Conservation (phyloP, 23 red algal genomes). For the Gracilariopsis chorda region DNA sequence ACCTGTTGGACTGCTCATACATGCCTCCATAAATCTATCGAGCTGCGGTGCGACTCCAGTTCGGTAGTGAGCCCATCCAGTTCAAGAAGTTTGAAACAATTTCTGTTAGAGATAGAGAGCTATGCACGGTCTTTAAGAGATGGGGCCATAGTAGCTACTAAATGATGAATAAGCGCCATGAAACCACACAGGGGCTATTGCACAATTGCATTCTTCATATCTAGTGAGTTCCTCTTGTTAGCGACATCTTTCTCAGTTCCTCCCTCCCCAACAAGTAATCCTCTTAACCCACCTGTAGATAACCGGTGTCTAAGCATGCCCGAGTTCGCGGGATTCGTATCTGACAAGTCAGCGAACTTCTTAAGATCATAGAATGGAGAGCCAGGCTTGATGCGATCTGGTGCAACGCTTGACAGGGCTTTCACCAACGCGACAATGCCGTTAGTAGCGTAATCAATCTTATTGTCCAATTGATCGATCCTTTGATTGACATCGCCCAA, state of each 20-base stretch:
- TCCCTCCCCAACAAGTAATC: background rate
- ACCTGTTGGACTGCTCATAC: too few species aligned
- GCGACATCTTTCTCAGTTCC: background rate
- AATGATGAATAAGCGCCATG: background rate
- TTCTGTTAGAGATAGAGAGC: too few species aligned
- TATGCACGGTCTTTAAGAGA: too few species aligned
- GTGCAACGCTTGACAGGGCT: constrained; percentile 18
- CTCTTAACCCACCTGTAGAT: background rate
- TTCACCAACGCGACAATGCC: constrained; percentile 51
- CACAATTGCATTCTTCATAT: background rate
- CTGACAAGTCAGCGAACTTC: background rate
- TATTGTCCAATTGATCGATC: constrained; percentile 50
- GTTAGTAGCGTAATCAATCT: constrained; percentile 35
- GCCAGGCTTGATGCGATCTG: constrained; percentile 10
- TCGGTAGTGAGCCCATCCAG: too few species aligned
- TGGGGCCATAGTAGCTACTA: too few species aligned
- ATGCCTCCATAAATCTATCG: too few species aligned
- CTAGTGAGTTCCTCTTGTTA: background rate
- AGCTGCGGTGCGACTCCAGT: background rate
- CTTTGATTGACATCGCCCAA: constrained; percentile 33
- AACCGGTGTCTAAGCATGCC: constrained; percentile 25
- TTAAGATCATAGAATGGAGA: constrained; percentile 30
- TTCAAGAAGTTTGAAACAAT: too few species aligned
- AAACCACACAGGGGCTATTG: background rate
- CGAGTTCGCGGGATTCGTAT: background rate